A percentile compares a stretch with the other conserved stretches of the same genome.
These are phyloP conservation scores for Alloteropsis semialata DNA, from an alignment of 176 grass and related monocot genomes.

Conservation along the genomic window DNA sequence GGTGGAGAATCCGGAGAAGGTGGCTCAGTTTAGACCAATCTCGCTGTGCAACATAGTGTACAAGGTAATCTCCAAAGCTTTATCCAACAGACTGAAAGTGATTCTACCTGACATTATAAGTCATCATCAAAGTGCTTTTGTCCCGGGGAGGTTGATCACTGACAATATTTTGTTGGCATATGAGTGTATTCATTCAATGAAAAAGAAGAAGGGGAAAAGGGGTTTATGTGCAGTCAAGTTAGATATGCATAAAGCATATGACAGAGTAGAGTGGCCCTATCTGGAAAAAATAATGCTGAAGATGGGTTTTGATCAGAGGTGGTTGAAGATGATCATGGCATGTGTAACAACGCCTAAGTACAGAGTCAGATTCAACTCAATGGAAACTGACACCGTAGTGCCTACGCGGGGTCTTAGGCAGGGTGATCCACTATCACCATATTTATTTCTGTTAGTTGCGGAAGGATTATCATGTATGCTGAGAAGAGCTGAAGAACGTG, in stretches of 20 bases:
- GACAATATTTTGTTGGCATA: neutral
- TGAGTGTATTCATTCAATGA: too few relatives aligned
- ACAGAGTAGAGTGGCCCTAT: too few relatives aligned
- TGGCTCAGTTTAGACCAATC: neutral
- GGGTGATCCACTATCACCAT: neutral
- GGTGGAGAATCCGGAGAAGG: neutral
- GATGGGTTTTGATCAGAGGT: neutral
- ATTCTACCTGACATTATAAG: neutral
- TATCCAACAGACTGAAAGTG: neutral
- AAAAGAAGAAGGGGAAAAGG: too few relatives aligned
- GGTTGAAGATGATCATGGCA: neutral
- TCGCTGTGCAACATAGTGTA: neutral
- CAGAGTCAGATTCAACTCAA: neutral
- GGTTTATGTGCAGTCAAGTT: too few relatives aligned
- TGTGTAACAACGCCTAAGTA: neutral
- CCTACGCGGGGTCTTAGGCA: neutral
- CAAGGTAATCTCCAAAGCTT: neutral
- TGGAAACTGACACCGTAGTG: neutral
- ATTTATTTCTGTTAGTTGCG: neutral
- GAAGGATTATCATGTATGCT: neutral
- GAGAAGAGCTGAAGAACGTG: too few relatives aligned
- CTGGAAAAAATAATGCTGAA: neutral
- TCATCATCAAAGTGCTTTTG: neutral
- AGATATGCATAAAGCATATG: too few relatives aligned
- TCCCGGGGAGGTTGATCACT: neutral